Percentiles rank a stretch among this genome's conserved stretches.
Evolutionary conservation across 2,329 filamentous ascomycete species (phyloP).

Genomic region (Knoxdaviesia capensis): DNA sequence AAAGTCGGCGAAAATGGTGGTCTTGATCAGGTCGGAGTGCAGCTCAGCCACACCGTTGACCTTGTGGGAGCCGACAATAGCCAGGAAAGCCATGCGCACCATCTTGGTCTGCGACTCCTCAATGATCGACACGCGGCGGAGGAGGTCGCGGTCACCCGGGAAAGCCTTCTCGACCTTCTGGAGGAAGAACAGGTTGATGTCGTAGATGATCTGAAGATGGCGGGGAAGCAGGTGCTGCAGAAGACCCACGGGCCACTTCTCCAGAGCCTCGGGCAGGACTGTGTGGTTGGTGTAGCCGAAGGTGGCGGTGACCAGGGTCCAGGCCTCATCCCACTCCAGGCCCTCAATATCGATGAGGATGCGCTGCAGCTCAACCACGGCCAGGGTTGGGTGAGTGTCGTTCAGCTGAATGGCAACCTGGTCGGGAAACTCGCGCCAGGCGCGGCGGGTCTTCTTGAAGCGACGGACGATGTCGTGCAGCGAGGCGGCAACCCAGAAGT

Average conservation of each 20-base stretch:
- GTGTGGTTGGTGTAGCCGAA: constrained; percentile 99
- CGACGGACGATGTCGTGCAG: constrained; percentile 89
- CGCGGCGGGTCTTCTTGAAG: constrained; percentile 90
- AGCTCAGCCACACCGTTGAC: constrained; percentile 96
- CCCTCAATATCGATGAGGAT: constrained; percentile 81
- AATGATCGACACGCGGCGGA: constrained; percentile 82
- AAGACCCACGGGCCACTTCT: constrained; percentile 94
- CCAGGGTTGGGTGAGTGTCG: constrained; percentile 90
- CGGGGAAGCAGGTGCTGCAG: constrained; percentile 84
- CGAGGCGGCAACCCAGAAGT: constrained; percentile 98
- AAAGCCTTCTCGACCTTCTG: constrained; percentile 80
- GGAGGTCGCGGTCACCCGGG: constrained; percentile 72
- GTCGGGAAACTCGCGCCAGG: constrained; percentile 82
- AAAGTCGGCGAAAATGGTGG: constrained; percentile 99
- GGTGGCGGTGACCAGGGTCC: constrained; percentile 56
- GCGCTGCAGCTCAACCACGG: constrained; percentile 86
- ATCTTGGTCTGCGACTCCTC: constrained; percentile 95
- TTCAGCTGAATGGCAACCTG: constrained; percentile 96
- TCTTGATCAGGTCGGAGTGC: constrained; percentile 94
- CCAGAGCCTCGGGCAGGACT: constrained; percentile 83
- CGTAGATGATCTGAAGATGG: constrained; percentile 93
- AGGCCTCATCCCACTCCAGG: constrained; percentile 82
- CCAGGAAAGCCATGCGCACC: constrained; percentile 91
- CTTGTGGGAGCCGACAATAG: constrained; percentile 95
- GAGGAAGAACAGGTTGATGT: constrained; percentile 90